A percentile compares a stretch with the other conserved stretches of the same genome.
Evolutionary conservation across 2,329 filamentous ascomycete genomes (phyloP).

Genomic region (Hirsutella minnesotensis): DNA sequence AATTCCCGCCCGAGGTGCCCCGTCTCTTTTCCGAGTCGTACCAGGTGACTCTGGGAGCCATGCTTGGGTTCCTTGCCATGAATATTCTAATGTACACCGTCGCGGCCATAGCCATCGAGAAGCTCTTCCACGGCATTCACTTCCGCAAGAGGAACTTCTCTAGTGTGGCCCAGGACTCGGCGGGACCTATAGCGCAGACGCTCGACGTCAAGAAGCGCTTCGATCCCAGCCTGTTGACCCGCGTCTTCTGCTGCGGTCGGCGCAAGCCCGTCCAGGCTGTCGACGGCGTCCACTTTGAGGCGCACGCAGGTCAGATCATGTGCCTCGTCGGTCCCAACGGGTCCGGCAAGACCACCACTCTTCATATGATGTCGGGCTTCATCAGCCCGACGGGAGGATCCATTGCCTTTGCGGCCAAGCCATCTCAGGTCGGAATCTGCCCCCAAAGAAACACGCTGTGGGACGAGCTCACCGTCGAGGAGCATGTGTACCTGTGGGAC

Average conservation of each 20-base stretch:
- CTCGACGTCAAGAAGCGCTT: constrained; percentile 21
- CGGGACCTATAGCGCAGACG: constrained; percentile 7
- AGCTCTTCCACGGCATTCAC: constrained; percentile 18
- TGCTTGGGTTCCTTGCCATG: too few relatives aligned
- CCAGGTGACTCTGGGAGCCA: constrained; percentile 8
- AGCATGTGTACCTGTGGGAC: constrained; percentile 54
- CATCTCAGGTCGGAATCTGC: constrained; percentile 39
- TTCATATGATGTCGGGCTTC: constrained; percentile 56
- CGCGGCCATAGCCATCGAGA: constrained; percentile 20
- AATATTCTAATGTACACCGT: constrained; percentile 19
- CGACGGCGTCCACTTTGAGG: constrained; percentile 45
- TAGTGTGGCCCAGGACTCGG: constrained; percentile 10
- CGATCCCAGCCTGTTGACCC: constrained; percentile 14
- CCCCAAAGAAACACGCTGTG: constrained; percentile 60
- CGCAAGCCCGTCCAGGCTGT: constrained; percentile 38
- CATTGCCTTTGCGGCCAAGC: constrained; percentile 42
- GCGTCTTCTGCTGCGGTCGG: constrained; percentile 17
- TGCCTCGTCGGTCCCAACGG: constrained; percentile 59
- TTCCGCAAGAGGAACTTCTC: constrained; percentile 14
- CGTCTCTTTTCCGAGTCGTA: constrained; percentile 10
- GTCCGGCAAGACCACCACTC: constrained; percentile 57
- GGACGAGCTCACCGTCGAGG: constrained; percentile 51
- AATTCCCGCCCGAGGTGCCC: too few relatives aligned
- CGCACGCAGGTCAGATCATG: constrained; percentile 50
- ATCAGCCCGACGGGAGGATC: constrained; percentile 46